Base-by-base conservation (phyloP, 176 grass and related monocot genomes). In the Aegilops umbellulata region DNA sequence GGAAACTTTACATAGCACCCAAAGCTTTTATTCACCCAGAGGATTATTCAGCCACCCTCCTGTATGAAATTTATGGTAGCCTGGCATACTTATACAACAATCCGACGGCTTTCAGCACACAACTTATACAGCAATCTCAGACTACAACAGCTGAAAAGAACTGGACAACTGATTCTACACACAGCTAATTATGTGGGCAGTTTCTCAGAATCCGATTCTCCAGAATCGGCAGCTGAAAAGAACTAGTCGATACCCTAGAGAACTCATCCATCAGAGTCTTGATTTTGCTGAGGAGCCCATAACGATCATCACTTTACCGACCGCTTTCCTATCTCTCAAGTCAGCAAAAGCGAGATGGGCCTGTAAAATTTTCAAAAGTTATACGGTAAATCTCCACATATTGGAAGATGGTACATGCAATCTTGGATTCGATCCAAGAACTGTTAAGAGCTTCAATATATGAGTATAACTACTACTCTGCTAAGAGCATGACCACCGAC, bases 291-390 rank as follows among this genome's bases (percentile, higher is more conserved):
- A 76, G 0, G 90, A 79, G 20, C 46, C 88, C 75, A 92, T 89
- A 34, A 94, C 76, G 69, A 95, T 67, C 93, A 94, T 94, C 83
- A 95, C 93, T 83, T 98, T 95, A 67, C 97, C 97, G 2, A 92
- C 65, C 7, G 53, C 97, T 60, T 94, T 95, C 77, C 93, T 87
- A 76, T 98, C 97, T 94, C 93, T 95, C 75, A 95, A 78, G 71
- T 92, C 92, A 81, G 90, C 58, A 47, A 98, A 95, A 63, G 92
- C 92, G 29, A 92, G 90, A 94, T 98, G 90, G 24, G 93, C 93
- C 96, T 98, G 83, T 67, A 64, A 58, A 3, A 9, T 58, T 58
- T 22, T 58, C 20, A 78, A 83, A 66, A 46, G 30, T 42, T 10
- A 8, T 35, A 75, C 0, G 4, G 24, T 20, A 29, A 75, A 51